phyloP scores from a whole-genome alignment of 371 early-diverging fungal species.

The Mucor plumbeus region DNA sequence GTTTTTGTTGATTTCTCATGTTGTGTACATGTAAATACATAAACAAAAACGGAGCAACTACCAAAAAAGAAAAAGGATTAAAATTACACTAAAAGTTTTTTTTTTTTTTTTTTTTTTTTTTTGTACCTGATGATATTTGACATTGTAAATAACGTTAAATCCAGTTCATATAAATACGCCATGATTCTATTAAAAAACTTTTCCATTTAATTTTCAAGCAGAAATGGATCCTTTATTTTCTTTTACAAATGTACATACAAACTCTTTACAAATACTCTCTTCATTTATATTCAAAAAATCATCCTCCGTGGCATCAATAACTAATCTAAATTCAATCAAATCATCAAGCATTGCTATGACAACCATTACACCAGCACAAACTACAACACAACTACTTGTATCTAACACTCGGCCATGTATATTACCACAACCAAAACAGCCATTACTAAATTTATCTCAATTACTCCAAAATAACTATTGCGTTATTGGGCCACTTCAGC shows the following conservation, averaged over 20 bases:
- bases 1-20: neutral
- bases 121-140: constrained; percentile 21
- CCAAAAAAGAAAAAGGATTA: constrained; percentile 15
- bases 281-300: constrained; percentile 14
- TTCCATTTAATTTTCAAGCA: neutral
- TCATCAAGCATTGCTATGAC: constrained; percentile 16
- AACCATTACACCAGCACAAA: constrained; percentile 26
- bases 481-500: constrained; percentile 15
- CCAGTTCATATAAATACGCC: constrained; percentile 6
- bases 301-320: neutral
- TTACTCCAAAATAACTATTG: constrained; percentile 20
- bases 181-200: neutral
- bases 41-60: constrained; percentile 8
- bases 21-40: neutral
- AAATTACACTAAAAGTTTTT: constrained; percentile 1
- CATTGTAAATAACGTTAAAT: constrained; percentile 7
- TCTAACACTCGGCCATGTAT: constrained; percentile 18
- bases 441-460: constrained; percentile 14
- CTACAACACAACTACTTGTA: constrained; percentile 24
- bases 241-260: constrained; percentile 26
- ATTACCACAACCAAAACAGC: constrained; percentile 11
- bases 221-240: constrained; percentile 21
- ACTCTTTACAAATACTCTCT: constrained; percentile 14
- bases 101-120: neutral
- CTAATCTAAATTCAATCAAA: constrained; percentile 2